These are phyloP conservation scores for Xylariaceae sp. DNA, from an alignment of 2,329 filamentous ascomycete genomes.

Conservation along the genomic window DNA sequence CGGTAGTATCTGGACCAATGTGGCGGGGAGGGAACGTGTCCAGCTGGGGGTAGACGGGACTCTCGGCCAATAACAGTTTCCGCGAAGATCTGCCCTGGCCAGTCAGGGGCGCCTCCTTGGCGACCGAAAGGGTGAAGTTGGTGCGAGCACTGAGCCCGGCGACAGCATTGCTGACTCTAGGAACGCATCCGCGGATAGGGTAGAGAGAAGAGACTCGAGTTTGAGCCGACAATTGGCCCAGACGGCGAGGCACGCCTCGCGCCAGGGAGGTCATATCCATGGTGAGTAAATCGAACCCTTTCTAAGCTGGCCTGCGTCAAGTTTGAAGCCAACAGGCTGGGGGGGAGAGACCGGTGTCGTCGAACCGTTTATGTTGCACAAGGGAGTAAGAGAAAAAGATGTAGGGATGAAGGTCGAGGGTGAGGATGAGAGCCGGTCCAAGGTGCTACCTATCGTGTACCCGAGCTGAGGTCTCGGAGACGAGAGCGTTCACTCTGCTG, in stretches of 20 bases:
- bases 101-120: background rate
- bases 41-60: constrained; percentile 32
- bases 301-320: constrained; percentile 1
- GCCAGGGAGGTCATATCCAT: constrained; percentile 27
- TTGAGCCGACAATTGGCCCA: constrained; percentile 29
- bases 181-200: constrained; percentile 20
- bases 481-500: background rate
- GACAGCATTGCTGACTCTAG: constrained; percentile 12
- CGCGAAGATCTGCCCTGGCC: background rate
- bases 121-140: constrained; percentile 8
- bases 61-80: background rate
- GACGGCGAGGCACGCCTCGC: constrained; percentile 25
- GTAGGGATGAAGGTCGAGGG: background rate
- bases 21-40: constrained; percentile 75
- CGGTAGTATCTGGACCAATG: constrained; percentile 72
- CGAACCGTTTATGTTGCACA: background rate
- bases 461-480: background rate
- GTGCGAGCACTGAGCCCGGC: constrained; percentile 17
- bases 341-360: background rate
- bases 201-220: constrained; percentile 22
- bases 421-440: background rate
- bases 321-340: background rate
- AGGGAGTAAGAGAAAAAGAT: background rate
- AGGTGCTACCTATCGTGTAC: background rate
- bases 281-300: background rate